phyloP scores from a whole-genome alignment of 2,329 filamentous ascomycete genomes.

The Trichoderma sp. region DNA sequence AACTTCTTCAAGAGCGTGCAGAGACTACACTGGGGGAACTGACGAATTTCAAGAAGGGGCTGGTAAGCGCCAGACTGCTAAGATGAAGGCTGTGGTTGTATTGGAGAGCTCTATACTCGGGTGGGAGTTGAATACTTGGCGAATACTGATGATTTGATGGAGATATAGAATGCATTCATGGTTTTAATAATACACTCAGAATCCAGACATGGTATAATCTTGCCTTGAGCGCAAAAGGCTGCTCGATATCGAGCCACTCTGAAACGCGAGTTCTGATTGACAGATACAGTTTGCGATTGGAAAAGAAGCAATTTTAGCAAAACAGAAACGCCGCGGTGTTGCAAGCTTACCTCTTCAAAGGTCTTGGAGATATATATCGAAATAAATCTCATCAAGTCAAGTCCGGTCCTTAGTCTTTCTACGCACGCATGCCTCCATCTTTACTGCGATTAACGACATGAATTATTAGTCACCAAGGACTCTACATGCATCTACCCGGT shows the following conservation, averaged over 20 bases:
- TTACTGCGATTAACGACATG: background rate
- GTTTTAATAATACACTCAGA: background rate
- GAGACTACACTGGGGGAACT: conserved; percentile 30
- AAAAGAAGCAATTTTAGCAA: background rate
- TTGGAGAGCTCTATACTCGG: background rate
- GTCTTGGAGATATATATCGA: background rate
- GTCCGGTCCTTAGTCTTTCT: background rate
- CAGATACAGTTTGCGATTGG: background rate
- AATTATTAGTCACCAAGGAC: background rate
- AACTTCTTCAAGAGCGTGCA: conserved; percentile 31
- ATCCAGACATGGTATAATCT: background rate
- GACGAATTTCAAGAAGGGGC: conserved; percentile 9
- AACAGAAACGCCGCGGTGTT: background rate
- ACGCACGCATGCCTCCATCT: background rate
- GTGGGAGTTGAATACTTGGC: background rate
- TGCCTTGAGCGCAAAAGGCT: background rate
- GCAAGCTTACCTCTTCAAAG: background rate
- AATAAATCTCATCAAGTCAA: background rate
- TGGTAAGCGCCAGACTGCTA: background rate
- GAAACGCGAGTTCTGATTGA: background rate
- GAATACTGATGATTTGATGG: background rate
- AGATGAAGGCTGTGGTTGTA: background rate
- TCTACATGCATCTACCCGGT: too few relatives aligned
- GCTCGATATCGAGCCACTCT: background rate
- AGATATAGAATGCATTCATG: background rate